phyloP scores from a whole-genome alignment of 306 rosid genomes.

The Morella rubra region DNA sequence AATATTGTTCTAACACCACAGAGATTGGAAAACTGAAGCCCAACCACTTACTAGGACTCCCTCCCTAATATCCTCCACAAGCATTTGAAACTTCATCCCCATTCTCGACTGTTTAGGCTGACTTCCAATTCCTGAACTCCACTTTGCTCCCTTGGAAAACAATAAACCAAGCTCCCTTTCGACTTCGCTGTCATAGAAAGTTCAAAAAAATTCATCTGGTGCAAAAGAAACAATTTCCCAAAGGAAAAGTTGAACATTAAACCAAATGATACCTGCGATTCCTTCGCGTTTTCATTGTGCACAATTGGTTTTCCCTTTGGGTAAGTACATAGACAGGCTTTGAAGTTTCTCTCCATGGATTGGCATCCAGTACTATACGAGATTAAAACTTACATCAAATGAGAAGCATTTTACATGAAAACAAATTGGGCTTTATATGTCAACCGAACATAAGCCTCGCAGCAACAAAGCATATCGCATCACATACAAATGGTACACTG shows the following conservation, averaged over 20 bases:
- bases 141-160: slow-evolving; percentile 75
- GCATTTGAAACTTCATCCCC: slow-evolving; percentile 84
- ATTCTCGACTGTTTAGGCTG: slow-evolving; percentile 63
- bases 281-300: slow-evolving; percentile 97
- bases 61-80: slow-evolving; percentile 93
- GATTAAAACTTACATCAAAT: slow-evolving; percentile 11
- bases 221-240: slow-evolving; percentile 4
- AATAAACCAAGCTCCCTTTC: slow-evolving; percentile 88
- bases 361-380: slow-evolving; percentile 75
- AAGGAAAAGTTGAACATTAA: slow-evolving; percentile 7
- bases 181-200: slow-evolving; percentile 68
- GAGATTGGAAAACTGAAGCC: neutral
- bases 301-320: slow-evolving; percentile 79
- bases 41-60: slow-evolving; percentile 76
- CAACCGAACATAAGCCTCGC: neutral
- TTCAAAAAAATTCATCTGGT: slow-evolving; percentile 19
- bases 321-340: slow-evolving; percentile 94
- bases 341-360: slow-evolving; percentile 89
- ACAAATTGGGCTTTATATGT: neutral
- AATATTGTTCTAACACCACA: neutral
- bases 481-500: neutral
- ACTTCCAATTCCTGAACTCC: slow-evolving; percentile 66
- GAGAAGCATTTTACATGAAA: slow-evolving; percentile 15
- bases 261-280: slow-evolving; percentile 59
- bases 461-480: neutral